Evolutionary conservation across 1,284 basidiomycete genomes (phyloP).

Genomic region (Malassezia brasiliensis): DNA sequence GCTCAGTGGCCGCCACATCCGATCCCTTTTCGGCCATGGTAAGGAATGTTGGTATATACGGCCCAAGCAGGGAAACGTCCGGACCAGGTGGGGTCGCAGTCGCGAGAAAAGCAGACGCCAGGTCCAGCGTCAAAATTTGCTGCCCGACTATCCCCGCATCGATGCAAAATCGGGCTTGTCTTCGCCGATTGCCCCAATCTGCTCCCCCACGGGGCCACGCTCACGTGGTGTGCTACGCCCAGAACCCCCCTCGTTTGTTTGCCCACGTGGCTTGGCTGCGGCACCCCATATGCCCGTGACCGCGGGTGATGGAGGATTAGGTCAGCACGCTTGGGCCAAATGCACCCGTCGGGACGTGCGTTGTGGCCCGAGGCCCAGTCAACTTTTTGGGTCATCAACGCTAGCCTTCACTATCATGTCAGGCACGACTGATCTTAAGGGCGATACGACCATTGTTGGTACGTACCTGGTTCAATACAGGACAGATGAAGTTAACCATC

Average conservation of each 20-base stretch:
- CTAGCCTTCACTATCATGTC: neutral
- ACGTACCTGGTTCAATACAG: constrained; percentile 10
- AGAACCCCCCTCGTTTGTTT: no score
- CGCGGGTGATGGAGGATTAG: neutral
- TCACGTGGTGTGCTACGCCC: neutral
- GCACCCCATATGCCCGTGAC: neutral
- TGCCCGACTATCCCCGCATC: constrained; percentile 3
- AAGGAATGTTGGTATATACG: neutral
- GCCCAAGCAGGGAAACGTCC: no score
- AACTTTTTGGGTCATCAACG: neutral
- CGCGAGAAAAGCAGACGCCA: neutral
- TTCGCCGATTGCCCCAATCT: neutral
- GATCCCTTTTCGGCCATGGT: neutral
- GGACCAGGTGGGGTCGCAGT: neutral
- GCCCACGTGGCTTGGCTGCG: neutral
- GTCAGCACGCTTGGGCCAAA: constrained; percentile 6
- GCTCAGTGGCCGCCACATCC: neutral
- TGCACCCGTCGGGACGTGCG: neutral
- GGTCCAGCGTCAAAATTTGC: neutral
- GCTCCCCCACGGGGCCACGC: neutral
- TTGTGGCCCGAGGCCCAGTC: neutral
- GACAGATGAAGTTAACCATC: constrained; percentile 1
- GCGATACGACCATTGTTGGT: constrained; percentile 43
- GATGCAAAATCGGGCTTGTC: neutral
- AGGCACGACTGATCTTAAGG: constrained; percentile 17